Conservation (phyloP, 306 rosid genomes). For the Sicyos edulis region DNA sequence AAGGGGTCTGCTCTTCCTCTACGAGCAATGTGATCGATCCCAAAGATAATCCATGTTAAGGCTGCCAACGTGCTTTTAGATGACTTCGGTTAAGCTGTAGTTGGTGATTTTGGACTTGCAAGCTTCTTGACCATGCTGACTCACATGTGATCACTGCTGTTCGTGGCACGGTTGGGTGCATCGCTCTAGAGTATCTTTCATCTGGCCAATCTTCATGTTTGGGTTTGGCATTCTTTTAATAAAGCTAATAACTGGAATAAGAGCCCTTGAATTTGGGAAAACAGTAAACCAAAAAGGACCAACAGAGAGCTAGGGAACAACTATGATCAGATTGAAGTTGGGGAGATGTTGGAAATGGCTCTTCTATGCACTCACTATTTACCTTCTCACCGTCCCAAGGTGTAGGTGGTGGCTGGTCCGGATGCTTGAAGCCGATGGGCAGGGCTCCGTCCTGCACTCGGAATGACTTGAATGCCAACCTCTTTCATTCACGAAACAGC, state of each 20-base stretch:
- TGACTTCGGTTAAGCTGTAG: too few species aligned
- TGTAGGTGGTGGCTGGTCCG: slow-evolving; percentile 94
- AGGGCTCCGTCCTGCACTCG: slow-evolving; percentile 77
- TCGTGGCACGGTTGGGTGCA: slow-evolving; percentile 91
- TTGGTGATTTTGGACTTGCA: too few species aligned
- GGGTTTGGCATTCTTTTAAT: slow-evolving; percentile 89
- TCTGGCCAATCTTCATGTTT: slow-evolving; percentile 95
- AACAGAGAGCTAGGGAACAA: slow-evolving; percentile 65
- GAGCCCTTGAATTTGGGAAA: slow-evolving; percentile 34
- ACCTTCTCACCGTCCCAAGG: slow-evolving; percentile 78
- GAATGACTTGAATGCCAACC: slow-evolving; percentile 36
- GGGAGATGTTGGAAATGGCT: slow-evolving; percentile 90
- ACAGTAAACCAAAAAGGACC: background rate
- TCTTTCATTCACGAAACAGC: slow-evolving; percentile 39
- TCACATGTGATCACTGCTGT: slow-evolving; percentile 98
- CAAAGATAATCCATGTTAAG: slow-evolving; percentile 92
- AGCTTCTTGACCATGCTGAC: slow-evolving; percentile 84
- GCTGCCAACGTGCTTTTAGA: slow-evolving; percentile 96
- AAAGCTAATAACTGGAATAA: slow-evolving; percentile 94
- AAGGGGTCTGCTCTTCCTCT: slow-evolving; percentile 84
- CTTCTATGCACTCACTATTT: slow-evolving; percentile 76
- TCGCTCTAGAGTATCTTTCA: slow-evolving; percentile 94
- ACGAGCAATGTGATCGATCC: slow-evolving; percentile 86
- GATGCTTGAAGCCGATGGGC: slow-evolving; percentile 97
- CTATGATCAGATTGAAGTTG: slow-evolving; percentile 83